Evolutionary conservation across 768 basidiomycete species (phyloP).

Genomic region (Phaeolepiota aurea): DNA sequence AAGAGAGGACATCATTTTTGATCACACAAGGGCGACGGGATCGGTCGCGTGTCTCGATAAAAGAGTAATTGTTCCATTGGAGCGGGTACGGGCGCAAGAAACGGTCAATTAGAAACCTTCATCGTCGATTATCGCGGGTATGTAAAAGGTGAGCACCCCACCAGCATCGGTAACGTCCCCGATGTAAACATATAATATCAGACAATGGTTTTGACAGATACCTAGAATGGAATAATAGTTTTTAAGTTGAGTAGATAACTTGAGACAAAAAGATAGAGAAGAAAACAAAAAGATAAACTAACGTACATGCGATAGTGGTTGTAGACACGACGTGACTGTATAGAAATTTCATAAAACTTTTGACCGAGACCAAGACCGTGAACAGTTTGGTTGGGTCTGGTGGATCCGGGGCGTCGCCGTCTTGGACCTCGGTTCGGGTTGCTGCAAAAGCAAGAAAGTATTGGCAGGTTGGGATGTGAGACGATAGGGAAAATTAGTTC

Average conservation of each 20-base stretch:
- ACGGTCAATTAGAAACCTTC: conserved; percentile 13
- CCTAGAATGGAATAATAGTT: too few relatives aligned
- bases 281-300: neutral
- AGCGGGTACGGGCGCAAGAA: too few relatives aligned
- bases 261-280: neutral
- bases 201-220: conserved; percentile 74
- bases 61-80: too few relatives aligned
- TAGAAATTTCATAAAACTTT: conserved; percentile 76
- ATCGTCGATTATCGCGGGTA: conserved; percentile 70
- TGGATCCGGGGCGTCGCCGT: too few relatives aligned
- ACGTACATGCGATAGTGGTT: conserved; percentile 79
- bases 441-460: conserved; percentile 9
- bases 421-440: conserved; percentile 12
- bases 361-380: conserved; percentile 60
- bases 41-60: too few relatives aligned
- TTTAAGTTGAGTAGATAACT: too few relatives aligned
- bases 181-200: conserved; percentile 86
- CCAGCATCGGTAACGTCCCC: conserved; percentile 73
- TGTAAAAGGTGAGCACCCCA: conserved; percentile 83
- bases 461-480: too few relatives aligned
- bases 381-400: conserved; percentile 51
- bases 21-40: too few relatives aligned
- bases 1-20: too few relatives aligned
- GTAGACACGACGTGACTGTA: conserved; percentile 74
- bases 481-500: too few relatives aligned